A percentile compares a stretch with the other conserved stretches of the same genome.
Evolutionary conservation across 345 rosid genomes (phyloP).

Genomic region (Adansonia digitata): DNA sequence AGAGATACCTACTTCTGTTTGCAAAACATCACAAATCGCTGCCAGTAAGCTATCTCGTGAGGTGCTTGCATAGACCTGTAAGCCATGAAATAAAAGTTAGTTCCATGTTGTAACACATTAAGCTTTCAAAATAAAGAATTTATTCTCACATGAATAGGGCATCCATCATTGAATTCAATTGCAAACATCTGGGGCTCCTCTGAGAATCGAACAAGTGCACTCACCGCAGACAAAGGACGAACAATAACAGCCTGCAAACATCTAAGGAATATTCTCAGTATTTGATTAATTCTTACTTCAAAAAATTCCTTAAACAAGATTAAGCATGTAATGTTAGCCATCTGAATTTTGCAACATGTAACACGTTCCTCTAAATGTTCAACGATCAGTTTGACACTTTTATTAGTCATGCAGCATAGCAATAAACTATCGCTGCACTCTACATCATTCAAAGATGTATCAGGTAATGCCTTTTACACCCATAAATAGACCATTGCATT

Average conservation of each 20-base stretch:
- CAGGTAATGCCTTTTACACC: background rate
- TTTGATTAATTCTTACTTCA: constrained; percentile 27
- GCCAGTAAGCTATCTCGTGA: constrained; percentile 95
- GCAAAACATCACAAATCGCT: constrained; percentile 92
- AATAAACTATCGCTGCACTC: background rate
- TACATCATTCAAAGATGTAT: constrained; percentile 1
- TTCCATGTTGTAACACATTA: constrained; percentile 15
- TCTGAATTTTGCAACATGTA: background rate
- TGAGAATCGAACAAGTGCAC: constrained; percentile 89
- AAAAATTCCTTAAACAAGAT: background rate
- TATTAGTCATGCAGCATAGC: background rate
- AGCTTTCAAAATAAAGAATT: constrained; percentile 8
- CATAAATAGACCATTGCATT: background rate
- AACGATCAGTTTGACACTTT: background rate
- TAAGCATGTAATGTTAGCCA: background rate
- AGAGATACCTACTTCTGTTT: constrained; percentile 81
- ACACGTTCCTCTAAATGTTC: background rate
- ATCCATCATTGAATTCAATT: constrained; percentile 88
- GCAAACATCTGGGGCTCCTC: constrained; percentile 99
- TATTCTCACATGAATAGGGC: constrained; percentile 85
- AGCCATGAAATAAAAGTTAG: constrained; percentile 28
- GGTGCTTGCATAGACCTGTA: constrained; percentile 87
- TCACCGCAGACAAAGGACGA: constrained; percentile 85
- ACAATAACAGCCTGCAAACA: constrained; percentile 95
- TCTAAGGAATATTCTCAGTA: constrained; percentile 81